phyloP scores from a whole-genome alignment of 2,329 filamentous ascomycete genomes.

The Pseudogymnoascus sp. region DNA sequence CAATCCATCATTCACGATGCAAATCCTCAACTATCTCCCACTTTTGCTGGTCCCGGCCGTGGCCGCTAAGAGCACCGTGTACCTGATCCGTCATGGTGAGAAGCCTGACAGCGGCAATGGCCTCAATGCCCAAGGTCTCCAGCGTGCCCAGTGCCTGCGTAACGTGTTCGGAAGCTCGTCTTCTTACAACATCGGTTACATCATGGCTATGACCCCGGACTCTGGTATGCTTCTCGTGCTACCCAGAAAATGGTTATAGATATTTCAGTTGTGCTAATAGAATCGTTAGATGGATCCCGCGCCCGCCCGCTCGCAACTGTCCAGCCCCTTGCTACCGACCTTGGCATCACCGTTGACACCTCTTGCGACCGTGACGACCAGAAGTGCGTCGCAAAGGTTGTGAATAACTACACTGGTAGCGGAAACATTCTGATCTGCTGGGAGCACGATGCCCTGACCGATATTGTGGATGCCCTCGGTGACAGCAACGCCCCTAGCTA shows the following conservation, averaged over 20 bases:
- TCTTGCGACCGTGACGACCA: slow-evolving; percentile 48
- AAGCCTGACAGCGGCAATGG: slow-evolving; percentile 45
- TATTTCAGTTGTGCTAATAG: background rate
- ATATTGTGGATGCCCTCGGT: slow-evolving; percentile 44
- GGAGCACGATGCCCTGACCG: slow-evolving; percentile 45
- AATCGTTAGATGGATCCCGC: slow-evolving; percentile 37
- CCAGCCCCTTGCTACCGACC: slow-evolving; percentile 43
- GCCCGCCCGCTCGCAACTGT: slow-evolving; percentile 49
- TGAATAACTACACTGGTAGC: slow-evolving; percentile 37
- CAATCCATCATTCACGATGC: slow-evolving; percentile 3
- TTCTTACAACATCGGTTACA: slow-evolving; percentile 46
- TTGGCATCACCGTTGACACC: slow-evolving; percentile 45
- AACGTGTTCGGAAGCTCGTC: slow-evolving; percentile 45
- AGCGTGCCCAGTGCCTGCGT: slow-evolving; percentile 51
- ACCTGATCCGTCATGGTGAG: slow-evolving; percentile 56
- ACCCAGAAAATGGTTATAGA: background rate
- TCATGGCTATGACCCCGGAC: slow-evolving; percentile 48
- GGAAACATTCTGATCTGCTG: slow-evolving; percentile 55
- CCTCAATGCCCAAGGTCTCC: slow-evolving; percentile 40
- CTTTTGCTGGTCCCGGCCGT: background rate
- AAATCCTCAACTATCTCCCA: background rate
- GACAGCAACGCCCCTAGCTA: slow-evolving; percentile 41
- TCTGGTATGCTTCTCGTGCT: slow-evolving; percentile 26
- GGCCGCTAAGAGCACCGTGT: slow-evolving; percentile 40
- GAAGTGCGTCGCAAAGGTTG: slow-evolving; percentile 42